phyloP scores from a whole-genome alignment of 2,329 filamentous ascomycete genomes.

The Zymoseptoria ardabiliae region DNA sequence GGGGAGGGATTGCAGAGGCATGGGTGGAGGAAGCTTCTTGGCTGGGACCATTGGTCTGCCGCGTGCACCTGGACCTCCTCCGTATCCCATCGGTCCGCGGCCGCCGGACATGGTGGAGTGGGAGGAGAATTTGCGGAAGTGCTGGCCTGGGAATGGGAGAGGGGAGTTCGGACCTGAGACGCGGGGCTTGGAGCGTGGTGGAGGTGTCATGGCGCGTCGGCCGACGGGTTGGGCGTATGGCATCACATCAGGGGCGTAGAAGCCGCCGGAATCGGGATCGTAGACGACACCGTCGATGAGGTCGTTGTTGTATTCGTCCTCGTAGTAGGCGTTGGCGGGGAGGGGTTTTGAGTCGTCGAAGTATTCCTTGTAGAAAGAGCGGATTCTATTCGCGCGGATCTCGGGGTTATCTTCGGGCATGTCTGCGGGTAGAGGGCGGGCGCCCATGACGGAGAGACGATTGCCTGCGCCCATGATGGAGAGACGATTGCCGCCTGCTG shows the following conservation, averaged over 20 bases:
- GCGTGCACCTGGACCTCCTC: conserved; percentile 6
- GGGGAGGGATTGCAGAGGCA: conserved; percentile 66
- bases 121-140: conserved; percentile 28
- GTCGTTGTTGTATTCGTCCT: conserved; percentile 67
- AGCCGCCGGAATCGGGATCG: conserved; percentile 54
- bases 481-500: not conserved
- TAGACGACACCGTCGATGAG: conserved; percentile 56
- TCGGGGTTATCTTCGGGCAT: conserved; percentile 87
- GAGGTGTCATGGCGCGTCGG: conserved; percentile 92
- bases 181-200: conserved; percentile 58
- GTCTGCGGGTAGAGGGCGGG: conserved; percentile 82
- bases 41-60: conserved; percentile 35
- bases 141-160: conserved; percentile 27
- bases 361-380: conserved; percentile 99
- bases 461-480: conserved; percentile 9
- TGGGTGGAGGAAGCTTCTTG: conserved; percentile 62
- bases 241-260: conserved; percentile 47
- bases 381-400: conserved; percentile 87
- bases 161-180: conserved; percentile 36
- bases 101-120: conserved; percentile 29
- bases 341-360: conserved; percentile 73
- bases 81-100: conserved; percentile 1
- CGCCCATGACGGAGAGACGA: conserved; percentile 49
- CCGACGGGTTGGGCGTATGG: conserved; percentile 78
- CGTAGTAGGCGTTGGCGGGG: conserved; percentile 39